Conservation (phyloP, 345 rosid species). For the Pugionium dolabratum region DNA sequence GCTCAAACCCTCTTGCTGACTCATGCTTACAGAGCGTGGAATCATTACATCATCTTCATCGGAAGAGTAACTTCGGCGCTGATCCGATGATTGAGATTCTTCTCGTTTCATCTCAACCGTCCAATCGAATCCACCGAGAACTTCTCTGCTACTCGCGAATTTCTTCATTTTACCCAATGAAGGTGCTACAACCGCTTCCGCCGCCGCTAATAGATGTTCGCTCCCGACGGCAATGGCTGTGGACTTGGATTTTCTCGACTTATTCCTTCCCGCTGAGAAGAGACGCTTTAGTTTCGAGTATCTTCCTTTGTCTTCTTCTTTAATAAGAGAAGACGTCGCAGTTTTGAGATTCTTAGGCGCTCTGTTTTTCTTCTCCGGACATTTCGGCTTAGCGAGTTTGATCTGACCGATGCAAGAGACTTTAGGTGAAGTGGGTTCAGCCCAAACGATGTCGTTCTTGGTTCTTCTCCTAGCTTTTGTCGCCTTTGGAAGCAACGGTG, state of each 20-base stretch:
- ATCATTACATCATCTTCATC: slow-evolving; percentile 17
- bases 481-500: slow-evolving; percentile 56
- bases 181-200: slow-evolving; percentile 20
- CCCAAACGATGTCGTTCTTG: slow-evolving; percentile 43
- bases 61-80: not conserved
- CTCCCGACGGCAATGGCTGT: slow-evolving; percentile 4
- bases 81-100: slow-evolving; percentile 7
- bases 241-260: slow-evolving; percentile 40
- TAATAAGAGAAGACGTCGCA: slow-evolving; percentile 16
- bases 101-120: slow-evolving; percentile 47
- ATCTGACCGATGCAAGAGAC: slow-evolving; percentile 92
- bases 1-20: slow-evolving; percentile 3
- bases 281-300: slow-evolving; percentile 47
- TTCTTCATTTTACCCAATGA: slow-evolving; percentile 61
- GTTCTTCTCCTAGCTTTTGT: slow-evolving; percentile 46
- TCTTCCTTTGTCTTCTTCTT: slow-evolving; percentile 30
- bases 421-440: slow-evolving; percentile 87
- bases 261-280: slow-evolving; percentile 32
- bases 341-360: slow-evolving; percentile 18
- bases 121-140: slow-evolving; percentile 66
- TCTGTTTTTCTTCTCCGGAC: slow-evolving; percentile 32
- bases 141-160: slow-evolving; percentile 68
- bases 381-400: slow-evolving; percentile 46
- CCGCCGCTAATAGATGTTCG: slow-evolving; percentile 34
- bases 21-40: slow-evolving; percentile 15